These are phyloP conservation scores for Simmondsia chinensis DNA, from an alignment of 148 eudicot species.

Conservation along the genomic window DNA sequence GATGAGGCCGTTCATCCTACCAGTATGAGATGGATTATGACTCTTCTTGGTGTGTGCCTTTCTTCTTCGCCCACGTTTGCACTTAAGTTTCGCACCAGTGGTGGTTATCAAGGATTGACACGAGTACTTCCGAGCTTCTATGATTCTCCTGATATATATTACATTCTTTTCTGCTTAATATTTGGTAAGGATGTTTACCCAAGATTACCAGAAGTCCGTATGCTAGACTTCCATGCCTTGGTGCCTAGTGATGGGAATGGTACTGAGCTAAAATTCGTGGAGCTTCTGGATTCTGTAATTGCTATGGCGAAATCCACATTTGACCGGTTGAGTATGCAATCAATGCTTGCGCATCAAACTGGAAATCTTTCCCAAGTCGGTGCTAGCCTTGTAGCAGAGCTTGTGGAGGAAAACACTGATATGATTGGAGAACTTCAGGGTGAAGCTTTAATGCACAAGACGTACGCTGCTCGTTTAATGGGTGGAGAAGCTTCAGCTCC, in stretches of 20 bases:
- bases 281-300: slow-evolving; percentile 81
- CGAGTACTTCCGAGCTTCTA: slow-evolving; percentile 87
- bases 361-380: slow-evolving; percentile 83
- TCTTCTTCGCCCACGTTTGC: slow-evolving; percentile 91
- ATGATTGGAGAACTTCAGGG: slow-evolving; percentile 98
- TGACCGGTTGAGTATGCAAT: slow-evolving; percentile 73
- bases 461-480: slow-evolving; percentile 96
- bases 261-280: slow-evolving; percentile 69
- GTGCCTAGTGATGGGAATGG: slow-evolving; percentile 81
- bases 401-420: slow-evolving; percentile 71
- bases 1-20: slow-evolving; percentile 99
- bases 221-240: slow-evolving; percentile 95
- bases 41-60: slow-evolving; percentile 96
- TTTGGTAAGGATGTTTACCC: slow-evolving; percentile 97
- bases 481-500: slow-evolving; percentile 99
- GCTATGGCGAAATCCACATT: slow-evolving; percentile 93
- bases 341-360: slow-evolving; percentile 71
- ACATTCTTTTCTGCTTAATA: slow-evolving; percentile 90
- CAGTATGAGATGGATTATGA: slow-evolving; percentile 99
- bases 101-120: slow-evolving; percentile 84
- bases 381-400: slow-evolving; percentile 79
- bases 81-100: slow-evolving; percentile 79
- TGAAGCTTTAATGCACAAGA: slow-evolving; percentile 96
- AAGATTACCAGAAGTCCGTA: slow-evolving; percentile 94
- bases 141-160: slow-evolving; percentile 97